Percentiles rank a stretch among this genome's conserved stretches.
Evolutionary conservation across 208 protist genomes (phyloP).

Genomic region (Leishmania lainsoni): DNA sequence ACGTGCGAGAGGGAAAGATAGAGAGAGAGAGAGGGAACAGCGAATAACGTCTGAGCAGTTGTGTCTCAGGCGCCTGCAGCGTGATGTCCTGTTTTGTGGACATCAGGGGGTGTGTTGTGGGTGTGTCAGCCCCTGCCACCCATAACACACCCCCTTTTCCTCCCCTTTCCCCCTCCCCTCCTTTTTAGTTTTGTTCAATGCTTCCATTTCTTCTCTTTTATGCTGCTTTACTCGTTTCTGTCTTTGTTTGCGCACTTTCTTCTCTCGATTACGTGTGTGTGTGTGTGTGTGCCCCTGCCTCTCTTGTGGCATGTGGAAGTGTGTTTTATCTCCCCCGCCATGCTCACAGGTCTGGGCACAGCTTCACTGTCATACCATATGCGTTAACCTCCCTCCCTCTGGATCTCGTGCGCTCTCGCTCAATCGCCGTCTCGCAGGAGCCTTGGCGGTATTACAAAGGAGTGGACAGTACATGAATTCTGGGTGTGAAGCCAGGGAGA

Average conservation of each 20-base stretch:
- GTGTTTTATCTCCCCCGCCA: constrained; percentile 1
- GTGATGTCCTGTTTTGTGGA: no score
- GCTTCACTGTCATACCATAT: background rate
- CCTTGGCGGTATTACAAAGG: background rate
- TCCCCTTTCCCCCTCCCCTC: no score
- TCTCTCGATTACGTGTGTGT: background rate
- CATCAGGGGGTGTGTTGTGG: no score
- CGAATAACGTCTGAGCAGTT: no score
- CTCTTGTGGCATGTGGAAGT: background rate
- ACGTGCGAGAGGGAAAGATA: background rate
- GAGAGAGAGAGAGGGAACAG: background rate
- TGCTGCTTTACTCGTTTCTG: background rate
- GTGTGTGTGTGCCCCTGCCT: background rate
- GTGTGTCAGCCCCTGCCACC: no score
- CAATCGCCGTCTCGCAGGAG: background rate
- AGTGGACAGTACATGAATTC: background rate
- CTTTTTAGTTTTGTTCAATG: no score
- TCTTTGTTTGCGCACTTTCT: background rate
- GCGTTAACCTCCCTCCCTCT: background rate
- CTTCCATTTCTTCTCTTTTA: background rate
- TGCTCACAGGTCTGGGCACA: background rate
- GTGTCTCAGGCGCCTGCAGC: background rate
- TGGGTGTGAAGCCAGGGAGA: background rate
- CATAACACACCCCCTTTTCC: no score
- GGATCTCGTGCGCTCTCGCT: background rate